phyloP scores from a whole-genome alignment of 106 monocot genomes.

The Cymbidium sinense region DNA sequence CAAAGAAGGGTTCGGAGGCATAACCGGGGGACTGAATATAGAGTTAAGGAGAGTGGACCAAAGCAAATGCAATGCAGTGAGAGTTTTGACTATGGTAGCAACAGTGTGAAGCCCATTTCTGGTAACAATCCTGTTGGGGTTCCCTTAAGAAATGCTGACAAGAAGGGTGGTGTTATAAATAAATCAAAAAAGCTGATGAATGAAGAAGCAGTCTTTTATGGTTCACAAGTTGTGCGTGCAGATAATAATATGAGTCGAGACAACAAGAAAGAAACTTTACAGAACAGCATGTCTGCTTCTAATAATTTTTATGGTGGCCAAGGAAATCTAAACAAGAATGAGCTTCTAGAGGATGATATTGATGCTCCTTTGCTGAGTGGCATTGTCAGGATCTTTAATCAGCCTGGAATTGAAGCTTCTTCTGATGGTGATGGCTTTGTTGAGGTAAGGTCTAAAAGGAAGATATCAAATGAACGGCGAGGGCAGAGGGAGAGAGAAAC shows the following conservation, averaged over 20 bases:
- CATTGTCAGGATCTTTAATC: conserved; percentile 69
- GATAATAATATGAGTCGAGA: conserved; percentile 17
- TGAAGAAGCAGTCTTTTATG: conserved; percentile 31
- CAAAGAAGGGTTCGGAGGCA: conserved; percentile 46
- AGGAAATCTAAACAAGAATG: conserved; percentile 27
- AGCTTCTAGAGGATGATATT: conserved; percentile 40
- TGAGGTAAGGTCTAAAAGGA: conserved; percentile 91
- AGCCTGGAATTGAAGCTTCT: conserved; percentile 85
- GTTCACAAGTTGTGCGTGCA: conserved; percentile 9
- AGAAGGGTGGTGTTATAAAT: conserved; percentile 23
- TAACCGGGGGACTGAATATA: conserved; percentile 48
- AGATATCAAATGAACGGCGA: conserved; percentile 80
- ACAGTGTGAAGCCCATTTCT: conserved; percentile 12
- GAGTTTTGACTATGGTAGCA: conserved; percentile 13
- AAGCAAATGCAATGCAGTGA: conserved; percentile 29
- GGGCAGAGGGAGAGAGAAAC: conserved; percentile 84
- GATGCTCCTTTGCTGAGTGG: conserved; percentile 67
- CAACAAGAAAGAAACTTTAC: conserved; percentile 21
- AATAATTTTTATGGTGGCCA: conserved; percentile 13
- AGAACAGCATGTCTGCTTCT: conserved; percentile 20
- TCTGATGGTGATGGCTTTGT: conserved; percentile 92
- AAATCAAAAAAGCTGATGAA: conserved; percentile 13
- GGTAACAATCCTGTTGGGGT: neutral
- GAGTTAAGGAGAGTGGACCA: conserved; percentile 41
- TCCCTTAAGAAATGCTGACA: conserved; percentile 23